phyloP scores from a whole-genome alignment of 306 rosid species.

The Acacia melanoxylon region DNA sequence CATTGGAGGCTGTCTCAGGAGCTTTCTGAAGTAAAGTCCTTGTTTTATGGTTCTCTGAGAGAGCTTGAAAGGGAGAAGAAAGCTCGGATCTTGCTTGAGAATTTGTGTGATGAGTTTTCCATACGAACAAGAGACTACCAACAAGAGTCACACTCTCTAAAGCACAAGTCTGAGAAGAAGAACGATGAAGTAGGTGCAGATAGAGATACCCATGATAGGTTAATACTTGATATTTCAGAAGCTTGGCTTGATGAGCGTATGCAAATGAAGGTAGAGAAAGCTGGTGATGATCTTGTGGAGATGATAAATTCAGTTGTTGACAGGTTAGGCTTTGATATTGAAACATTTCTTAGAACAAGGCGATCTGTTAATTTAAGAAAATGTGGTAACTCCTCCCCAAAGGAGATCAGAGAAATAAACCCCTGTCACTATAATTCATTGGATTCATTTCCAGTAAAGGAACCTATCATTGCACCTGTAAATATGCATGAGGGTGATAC shows the following conservation, averaged over 20 bases:
- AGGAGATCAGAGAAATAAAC: conserved; percentile 43
- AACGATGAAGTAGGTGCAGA: conserved; percentile 30
- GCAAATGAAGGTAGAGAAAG: conserved; percentile 51
- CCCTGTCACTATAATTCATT: conserved; percentile 41
- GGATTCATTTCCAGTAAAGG: conserved; percentile 59
- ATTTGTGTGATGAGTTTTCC: conserved; percentile 75
- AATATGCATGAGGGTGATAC: conserved; percentile 41
- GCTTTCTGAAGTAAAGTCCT: conserved; percentile 52
- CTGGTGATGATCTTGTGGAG: conserved; percentile 31
- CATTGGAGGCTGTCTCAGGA: conserved; percentile 51
- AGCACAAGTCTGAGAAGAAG: conserved; percentile 40
- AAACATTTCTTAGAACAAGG: conserved; percentile 60
- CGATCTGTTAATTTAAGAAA: conserved; percentile 35
- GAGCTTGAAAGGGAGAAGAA: conserved; percentile 69
- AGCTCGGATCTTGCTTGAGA: conserved; percentile 58
- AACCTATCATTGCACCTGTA: conserved; percentile 52
- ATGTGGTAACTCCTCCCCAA: conserved; percentile 22
- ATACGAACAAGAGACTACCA: conserved; percentile 63
- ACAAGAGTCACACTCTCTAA: conserved; percentile 45
- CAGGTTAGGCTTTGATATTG: conserved; percentile 59
- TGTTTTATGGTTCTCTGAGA: conserved; percentile 45
- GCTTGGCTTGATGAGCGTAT: conserved; percentile 75
- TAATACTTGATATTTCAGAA: conserved; percentile 64
- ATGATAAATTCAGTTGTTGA: conserved; percentile 48
- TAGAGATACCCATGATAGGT: conserved; percentile 38